A percentile compares a stretch with the other conserved stretches of the same genome.
phyloP scores from a whole-genome alignment of 2,329 filamentous ascomycete genomes.

The Penicillium crustosum region DNA sequence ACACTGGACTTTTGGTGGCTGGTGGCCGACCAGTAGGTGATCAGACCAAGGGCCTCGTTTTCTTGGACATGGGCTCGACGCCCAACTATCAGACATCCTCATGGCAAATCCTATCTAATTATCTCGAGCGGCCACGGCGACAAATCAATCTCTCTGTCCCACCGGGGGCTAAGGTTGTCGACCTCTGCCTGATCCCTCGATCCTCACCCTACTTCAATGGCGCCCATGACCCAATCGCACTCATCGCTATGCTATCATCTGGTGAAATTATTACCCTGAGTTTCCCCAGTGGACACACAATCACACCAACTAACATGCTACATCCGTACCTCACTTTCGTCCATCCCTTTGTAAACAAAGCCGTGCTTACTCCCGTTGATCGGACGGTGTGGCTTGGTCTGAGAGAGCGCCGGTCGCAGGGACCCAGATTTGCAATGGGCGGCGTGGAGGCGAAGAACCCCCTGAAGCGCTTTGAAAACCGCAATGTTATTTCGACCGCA shows the following conservation, averaged over 20 bases:
- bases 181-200: conserved; percentile 82
- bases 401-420: conserved; percentile 77
- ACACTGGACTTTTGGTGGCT: conserved; percentile 83
- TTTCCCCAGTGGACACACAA: conserved; percentile 88
- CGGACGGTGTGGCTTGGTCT: conserved; percentile 85
- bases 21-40: conserved; percentile 72
- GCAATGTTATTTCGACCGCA: conserved; percentile 81
- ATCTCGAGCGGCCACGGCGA: conserved; percentile 74
- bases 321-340: conserved; percentile 85
- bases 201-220: conserved; percentile 81
- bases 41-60: conserved; percentile 74
- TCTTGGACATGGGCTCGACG: conserved; percentile 84
- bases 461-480: conserved; percentile 73
- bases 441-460: conserved; percentile 71
- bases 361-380: conserved; percentile 71
- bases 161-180: conserved; percentile 69
- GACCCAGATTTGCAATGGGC: conserved; percentile 74
- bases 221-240: conserved; percentile 84
- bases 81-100: conserved; percentile 88
- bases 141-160: conserved; percentile 73
- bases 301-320: conserved; percentile 88
- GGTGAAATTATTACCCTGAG: conserved; percentile 87
- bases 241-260: conserved; percentile 75
- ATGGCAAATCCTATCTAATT: conserved; percentile 77
- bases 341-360: conserved; percentile 79